phyloP scores from a whole-genome alignment of 1,284 basidiomycete genomes.

The Tylopilus sp. region DNA sequence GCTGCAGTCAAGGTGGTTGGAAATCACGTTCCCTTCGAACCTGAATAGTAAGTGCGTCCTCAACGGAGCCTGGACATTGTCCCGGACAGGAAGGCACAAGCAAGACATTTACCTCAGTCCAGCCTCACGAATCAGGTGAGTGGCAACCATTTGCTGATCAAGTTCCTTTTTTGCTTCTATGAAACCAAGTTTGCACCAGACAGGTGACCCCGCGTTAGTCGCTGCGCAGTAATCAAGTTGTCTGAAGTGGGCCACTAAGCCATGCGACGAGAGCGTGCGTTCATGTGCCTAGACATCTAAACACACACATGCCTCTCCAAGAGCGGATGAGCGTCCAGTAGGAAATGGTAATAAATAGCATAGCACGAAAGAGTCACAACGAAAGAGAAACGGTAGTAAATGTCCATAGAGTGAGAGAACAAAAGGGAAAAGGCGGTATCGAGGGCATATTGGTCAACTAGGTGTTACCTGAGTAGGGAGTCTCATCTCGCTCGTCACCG shows the following conservation, averaged over 20 bases:
- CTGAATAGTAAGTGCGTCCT: conserved; percentile 19
- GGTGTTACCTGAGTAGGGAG: conserved; percentile 2
- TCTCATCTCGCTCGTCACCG: conserved; percentile 6
- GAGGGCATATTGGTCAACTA: conserved; percentile 8
- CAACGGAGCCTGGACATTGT: conserved; percentile 16
- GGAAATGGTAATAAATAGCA: conserved; percentile 2
- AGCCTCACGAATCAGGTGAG: conserved; percentile 24
- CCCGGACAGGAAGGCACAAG: conserved; percentile 11
- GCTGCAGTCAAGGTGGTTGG: conserved; percentile 13
- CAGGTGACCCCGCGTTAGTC: conserved; percentile 14
- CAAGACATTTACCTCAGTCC: conserved; percentile 6
- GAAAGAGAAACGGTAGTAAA: conserved; percentile 1
- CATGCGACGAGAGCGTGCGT: conserved; percentile 24
- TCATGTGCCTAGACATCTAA: conserved; percentile 21
- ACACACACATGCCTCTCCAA: conserved; percentile 3
- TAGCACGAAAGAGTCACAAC: conserved; percentile 2
- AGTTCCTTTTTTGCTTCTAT: conserved; percentile 2
- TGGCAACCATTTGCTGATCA: conserved; percentile 13
- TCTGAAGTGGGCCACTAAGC: conserved; percentile 6
- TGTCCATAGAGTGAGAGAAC: conserved; percentile 5
- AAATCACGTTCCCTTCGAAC: conserved; percentile 14
- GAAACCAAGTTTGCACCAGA: conserved; percentile 17
- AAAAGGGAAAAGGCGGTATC: not conserved
- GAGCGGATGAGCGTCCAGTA: not conserved
- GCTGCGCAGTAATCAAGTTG: conserved; percentile 13